Evolutionary conservation across 1,139 yeast species (phyloP), one percentile per base, ranked within the genome.

Genomic region (Candida anutae): DNA sequence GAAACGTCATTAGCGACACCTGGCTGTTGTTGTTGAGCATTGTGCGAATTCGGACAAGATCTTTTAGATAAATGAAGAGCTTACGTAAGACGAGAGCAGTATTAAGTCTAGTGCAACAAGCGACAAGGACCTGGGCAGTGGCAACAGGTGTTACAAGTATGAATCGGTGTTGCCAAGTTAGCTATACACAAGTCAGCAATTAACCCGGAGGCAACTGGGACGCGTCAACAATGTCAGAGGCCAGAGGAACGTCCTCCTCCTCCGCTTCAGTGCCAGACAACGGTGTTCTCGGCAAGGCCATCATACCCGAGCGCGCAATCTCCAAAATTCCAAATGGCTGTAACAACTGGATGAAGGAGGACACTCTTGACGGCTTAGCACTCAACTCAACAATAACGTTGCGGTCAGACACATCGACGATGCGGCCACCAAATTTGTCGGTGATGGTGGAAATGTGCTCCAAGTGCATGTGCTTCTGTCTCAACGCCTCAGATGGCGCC

Each of bases 201-300:
- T 69, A 90, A 71, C 98, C 97, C 18, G 98, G 98, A 37, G 98
- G 98, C 51, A 90, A 65, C 58, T 78, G 84, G 32, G 84, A 70
- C 36, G 79, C 81, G 51, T 81, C 93, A 31, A 79, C 84, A 40
- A 76, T 72, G 35, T 79, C 84, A 28, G 78, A 73, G 24, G 83
- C 84, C 36, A 72, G 74, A 39, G 69, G 66, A 14, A 42, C 49
- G 19, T 69, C 75, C 27, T 68, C 72, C 22, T 55, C 64, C 23
- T 40, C 46, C 18, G 58, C 55, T 33, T 68, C 70, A 19, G 45
- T 45, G 8, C 9, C 9, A 8, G 10, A 8, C 46, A 85, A 63
- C 27, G 96, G 96, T 28, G 97, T 85, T 70, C 97, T 78, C 50
- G 97, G 94, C 48, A 90, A 69, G 6, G 97, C 98, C 87, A 90